phyloP scores from a whole-genome alignment of 2,329 filamentous ascomycete species.

The Fusarium paranaense region DNA sequence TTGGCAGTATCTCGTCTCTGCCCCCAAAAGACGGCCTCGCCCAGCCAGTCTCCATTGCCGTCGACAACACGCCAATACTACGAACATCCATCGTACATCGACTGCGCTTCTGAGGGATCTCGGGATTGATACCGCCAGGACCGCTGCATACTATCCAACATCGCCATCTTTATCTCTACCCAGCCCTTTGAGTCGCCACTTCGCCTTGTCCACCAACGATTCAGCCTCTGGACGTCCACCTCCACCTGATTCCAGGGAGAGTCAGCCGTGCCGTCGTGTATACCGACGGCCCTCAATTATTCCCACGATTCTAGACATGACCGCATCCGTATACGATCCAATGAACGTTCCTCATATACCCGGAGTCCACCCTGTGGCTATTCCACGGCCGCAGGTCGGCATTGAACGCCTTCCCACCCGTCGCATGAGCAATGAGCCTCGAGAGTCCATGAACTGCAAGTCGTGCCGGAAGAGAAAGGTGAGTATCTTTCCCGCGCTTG shows the following conservation, averaged over 20 bases:
- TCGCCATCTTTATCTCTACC: constrained; percentile 4
- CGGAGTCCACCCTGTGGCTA: constrained; percentile 62
- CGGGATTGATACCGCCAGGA: constrained; percentile 14
- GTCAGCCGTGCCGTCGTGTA: neutral
- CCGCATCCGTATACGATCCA: constrained; percentile 53
- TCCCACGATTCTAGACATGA: constrained; percentile 48
- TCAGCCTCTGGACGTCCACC: neutral
- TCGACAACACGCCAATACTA: constrained; percentile 21
- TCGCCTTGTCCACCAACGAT: neutral
- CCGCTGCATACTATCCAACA: constrained; percentile 15
- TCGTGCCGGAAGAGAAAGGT: constrained; percentile 94
- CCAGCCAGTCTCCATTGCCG: constrained; percentile 16
- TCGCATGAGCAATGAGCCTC: constrained; percentile 78
- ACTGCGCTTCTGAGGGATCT: constrained; percentile 22
- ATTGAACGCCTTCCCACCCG: constrained; percentile 82
- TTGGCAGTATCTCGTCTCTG: constrained; percentile 25
- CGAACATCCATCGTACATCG: constrained; percentile 11
- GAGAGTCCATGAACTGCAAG: constrained; percentile 96
- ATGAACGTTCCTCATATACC: constrained; percentile 57
- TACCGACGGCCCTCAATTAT: neutral
- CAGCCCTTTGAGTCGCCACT: neutral
- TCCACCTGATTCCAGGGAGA: neutral
- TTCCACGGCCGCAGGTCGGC: constrained; percentile 82
- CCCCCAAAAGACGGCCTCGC: constrained; percentile 9
- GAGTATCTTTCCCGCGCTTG: constrained; percentile 24